Evolutionary conservation across 176 grass and related monocot genomes (phyloP).

Genomic region (Panicum miliaceum): DNA sequence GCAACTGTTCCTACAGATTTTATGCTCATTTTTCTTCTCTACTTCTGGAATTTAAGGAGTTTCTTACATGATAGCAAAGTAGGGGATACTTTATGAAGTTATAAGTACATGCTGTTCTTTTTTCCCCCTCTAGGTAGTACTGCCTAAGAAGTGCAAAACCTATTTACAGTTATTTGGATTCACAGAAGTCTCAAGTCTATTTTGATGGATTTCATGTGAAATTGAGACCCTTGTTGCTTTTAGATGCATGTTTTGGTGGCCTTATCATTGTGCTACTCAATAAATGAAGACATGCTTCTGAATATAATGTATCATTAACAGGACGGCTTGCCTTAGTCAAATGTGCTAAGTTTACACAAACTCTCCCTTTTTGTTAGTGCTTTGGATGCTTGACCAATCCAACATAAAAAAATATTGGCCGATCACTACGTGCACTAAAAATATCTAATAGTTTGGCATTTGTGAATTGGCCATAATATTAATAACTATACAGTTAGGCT

Average conservation of each 20-base stretch:
- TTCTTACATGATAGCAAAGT: background rate
- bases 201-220: background rate
- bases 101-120: too few relatives aligned
- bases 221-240: background rate
- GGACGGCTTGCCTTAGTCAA: background rate
- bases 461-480: background rate
- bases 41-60: background rate
- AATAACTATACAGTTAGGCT: background rate
- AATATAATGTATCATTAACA: background rate
- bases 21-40: background rate
- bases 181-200: background rate
- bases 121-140: background rate
- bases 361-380: background rate
- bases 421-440: background rate
- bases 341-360: background rate
- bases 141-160: background rate
- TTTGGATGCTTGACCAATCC: conserved; percentile 5
- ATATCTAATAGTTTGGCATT: background rate
- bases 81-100: background rate
- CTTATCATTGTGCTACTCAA: background rate
- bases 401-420: background rate
- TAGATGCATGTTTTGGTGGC: background rate
- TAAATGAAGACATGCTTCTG: background rate
- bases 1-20: background rate
- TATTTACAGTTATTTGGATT: conserved; percentile 20